Conservation (phyloP, 2,329 filamentous ascomycete species). For the Nemania serpens region DNA sequence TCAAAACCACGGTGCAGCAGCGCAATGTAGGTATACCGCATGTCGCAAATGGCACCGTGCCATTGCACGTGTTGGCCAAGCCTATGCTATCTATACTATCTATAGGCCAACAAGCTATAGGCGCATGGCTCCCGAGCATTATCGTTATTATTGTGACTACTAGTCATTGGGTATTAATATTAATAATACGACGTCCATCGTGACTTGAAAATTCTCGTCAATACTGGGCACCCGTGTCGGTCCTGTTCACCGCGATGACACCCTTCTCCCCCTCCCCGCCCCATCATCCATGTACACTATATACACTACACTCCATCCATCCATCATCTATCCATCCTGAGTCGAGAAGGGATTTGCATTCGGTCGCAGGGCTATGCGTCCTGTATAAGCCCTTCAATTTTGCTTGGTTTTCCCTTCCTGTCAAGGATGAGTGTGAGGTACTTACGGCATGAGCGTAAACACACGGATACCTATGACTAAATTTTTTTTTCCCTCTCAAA, state of each 20-base stretch:
- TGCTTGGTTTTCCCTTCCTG: neutral
- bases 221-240: neutral
- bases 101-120: conserved; percentile 2
- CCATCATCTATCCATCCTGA: neutral
- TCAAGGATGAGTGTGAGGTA: neutral
- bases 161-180: neutral
- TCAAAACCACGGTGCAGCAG: neutral
- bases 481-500: no score
- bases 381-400: neutral
- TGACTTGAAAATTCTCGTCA: conserved; percentile 24
- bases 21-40: neutral
- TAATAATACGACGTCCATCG: conserved; percentile 10
- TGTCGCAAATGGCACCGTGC: conserved; percentile 18
- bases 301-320: no score
- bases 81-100: neutral
- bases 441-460: neutral
- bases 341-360: conserved; percentile 3
- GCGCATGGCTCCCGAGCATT: neutral
- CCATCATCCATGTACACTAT: neutral
- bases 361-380: conserved; percentile 2
- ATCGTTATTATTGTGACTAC: conserved; percentile 10
- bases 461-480: neutral
- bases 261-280: neutral
- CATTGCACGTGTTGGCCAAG: conserved; percentile 20
- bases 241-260: conserved; percentile 6